A percentile compares a stretch with the other conserved stretches of the same genome.
Evolutionary conservation across 1,284 basidiomycete species (phyloP).

Genomic region (Cryptococcus sp.): DNA sequence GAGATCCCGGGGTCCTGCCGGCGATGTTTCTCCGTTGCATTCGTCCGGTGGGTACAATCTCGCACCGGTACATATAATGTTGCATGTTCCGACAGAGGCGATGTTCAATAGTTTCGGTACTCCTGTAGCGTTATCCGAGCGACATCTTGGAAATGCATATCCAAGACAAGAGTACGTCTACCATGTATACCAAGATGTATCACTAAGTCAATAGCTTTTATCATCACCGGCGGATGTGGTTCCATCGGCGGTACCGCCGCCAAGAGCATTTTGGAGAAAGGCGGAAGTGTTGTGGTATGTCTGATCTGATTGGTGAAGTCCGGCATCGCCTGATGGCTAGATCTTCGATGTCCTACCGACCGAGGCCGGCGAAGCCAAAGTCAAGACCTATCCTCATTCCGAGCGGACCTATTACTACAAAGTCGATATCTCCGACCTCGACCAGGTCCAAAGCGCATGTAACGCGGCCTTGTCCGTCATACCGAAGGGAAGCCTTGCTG

Average conservation of each 20-base stretch:
- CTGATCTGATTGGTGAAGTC: background rate
- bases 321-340: background rate
- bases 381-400: conserved; percentile 13
- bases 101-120: too few species aligned
- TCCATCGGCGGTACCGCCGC: conserved; percentile 21
- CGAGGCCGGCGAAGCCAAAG: conserved; percentile 13
- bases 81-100: too few species aligned
- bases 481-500: conserved; percentile 24
- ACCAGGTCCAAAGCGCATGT: conserved; percentile 4
- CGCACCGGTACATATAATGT: too few species aligned
- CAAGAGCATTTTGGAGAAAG: conserved; percentile 16
- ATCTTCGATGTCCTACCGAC: conserved; percentile 19
- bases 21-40: too few species aligned
- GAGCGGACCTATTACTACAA: conserved; percentile 20
- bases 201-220: conserved; percentile 24
- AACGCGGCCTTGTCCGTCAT: conserved; percentile 12
- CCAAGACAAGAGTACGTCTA: too few species aligned
- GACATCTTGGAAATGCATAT: too few species aligned
- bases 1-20: too few species aligned
- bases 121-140: too few species aligned
- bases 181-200: background rate
- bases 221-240: conserved; percentile 26
- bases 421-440: conserved; percentile 16
- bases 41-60: too few species aligned
- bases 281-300: conserved; percentile 14